Percentiles rank a stretch among this genome's conserved stretches.
Evolutionary conservation across 1,284 basidiomycete genomes (phyloP).

Genomic region (Fomes fomentarius): DNA sequence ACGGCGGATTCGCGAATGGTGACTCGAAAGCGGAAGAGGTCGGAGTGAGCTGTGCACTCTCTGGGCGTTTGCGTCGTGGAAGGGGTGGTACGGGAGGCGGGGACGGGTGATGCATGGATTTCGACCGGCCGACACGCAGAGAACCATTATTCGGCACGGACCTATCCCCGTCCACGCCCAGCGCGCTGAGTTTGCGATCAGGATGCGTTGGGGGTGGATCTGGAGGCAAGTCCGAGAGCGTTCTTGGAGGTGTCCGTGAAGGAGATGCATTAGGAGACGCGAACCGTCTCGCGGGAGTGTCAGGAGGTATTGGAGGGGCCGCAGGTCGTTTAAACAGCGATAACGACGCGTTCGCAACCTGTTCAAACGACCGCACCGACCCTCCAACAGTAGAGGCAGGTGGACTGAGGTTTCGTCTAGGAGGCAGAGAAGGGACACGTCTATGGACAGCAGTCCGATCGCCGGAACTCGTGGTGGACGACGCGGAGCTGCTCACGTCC

Average conservation of each 20-base stretch:
- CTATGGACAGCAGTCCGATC: conserved; percentile 17
- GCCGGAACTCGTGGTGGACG: conserved; percentile 18
- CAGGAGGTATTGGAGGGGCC: conserved; percentile 2
- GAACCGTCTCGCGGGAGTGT: conserved; percentile 23
- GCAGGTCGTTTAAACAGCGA: conserved; percentile 17
- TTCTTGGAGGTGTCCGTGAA: conserved; percentile 26
- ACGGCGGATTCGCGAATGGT: conserved; percentile 18
- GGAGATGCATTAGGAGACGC: conserved; percentile 24
- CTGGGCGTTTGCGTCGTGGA: conserved; percentile 55
- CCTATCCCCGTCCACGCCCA: conserved; percentile 23
- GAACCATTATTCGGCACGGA: conserved; percentile 31
- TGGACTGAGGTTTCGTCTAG: conserved; percentile 34
- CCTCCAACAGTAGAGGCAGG: conserved; percentile 32
- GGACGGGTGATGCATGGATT: conserved; percentile 54
- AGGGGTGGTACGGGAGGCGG: conserved; percentile 48
- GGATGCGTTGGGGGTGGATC: conserved; percentile 61
- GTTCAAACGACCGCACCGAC: conserved; percentile 43
- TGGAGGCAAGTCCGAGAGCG: conserved; percentile 30
- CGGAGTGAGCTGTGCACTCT: conserved; percentile 58
- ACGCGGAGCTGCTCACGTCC: conserved; percentile 20
- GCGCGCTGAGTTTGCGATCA: conserved; percentile 44
- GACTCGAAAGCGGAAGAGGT: conserved; percentile 26
- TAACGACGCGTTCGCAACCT: conserved; percentile 43
- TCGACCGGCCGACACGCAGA: conserved; percentile 52
- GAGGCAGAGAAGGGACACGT: conserved; percentile 35